phyloP scores from a whole-genome alignment of 2,329 filamentous ascomycete genomes.

The Fonsecaea pedrosoi region DNA sequence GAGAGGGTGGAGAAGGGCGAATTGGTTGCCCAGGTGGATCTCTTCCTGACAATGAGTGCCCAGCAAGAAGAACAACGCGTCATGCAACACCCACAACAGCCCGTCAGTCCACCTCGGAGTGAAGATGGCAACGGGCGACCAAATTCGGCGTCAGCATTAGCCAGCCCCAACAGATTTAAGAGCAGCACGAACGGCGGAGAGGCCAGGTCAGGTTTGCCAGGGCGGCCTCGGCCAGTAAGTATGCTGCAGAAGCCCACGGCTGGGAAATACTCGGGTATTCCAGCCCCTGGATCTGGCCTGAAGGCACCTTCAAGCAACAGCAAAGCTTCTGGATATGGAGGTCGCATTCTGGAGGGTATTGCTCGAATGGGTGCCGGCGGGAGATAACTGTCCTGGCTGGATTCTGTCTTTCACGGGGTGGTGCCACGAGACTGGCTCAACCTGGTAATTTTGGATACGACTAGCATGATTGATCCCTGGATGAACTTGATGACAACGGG shows the following conservation, averaged over 20 bases:
- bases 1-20: conserved; percentile 59
- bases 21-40: conserved; percentile 55
- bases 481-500: conserved; percentile 24
- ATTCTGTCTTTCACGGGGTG: background rate
- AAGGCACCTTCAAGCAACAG: conserved; percentile 34
- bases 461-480: conserved; percentile 26
- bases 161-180: conserved; percentile 36
- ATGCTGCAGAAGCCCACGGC: conserved; percentile 39
- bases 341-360: conserved; percentile 43
- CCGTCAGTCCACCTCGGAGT: conserved; percentile 39
- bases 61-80: conserved; percentile 40
- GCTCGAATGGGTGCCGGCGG: conserved; percentile 43
- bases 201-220: conserved; percentile 11
- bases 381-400: conserved; percentile 22
- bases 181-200: conserved; percentile 34
- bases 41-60: conserved; percentile 53
- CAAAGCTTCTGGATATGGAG: conserved; percentile 37
- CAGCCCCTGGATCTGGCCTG: conserved; percentile 38
- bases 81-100: conserved; percentile 32
- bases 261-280: conserved; percentile 39
- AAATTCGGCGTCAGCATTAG: conserved; percentile 28
- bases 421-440: background rate
- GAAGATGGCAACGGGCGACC: conserved; percentile 37
- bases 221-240: conserved; percentile 37
- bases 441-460: conserved; percentile 23